Conservation (phyloP, 1,284 basidiomycete genomes). For the Apiotrichum sp. region DNA sequence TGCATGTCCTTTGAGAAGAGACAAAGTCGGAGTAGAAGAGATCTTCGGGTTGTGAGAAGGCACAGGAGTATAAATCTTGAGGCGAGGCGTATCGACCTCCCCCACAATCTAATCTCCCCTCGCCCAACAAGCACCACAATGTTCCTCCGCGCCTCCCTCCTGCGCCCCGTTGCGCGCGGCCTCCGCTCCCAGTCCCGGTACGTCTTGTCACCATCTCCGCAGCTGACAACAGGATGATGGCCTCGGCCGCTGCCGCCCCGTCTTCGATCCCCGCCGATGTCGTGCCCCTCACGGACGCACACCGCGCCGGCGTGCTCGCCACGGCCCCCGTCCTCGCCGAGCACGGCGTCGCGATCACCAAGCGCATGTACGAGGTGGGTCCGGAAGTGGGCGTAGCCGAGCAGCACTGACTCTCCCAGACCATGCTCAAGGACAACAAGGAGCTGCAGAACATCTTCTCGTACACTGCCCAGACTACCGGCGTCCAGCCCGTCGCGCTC, state of each 20-base stretch:
- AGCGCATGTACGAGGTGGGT: constrained; percentile 25
- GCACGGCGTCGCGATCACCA: constrained; percentile 33
- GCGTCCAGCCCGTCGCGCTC: constrained; percentile 30
- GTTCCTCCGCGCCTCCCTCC: not conserved
- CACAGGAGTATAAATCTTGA: too few relatives aligned
- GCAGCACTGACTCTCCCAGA: constrained; percentile 11
- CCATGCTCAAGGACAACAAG: constrained; percentile 29
- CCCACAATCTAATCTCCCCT: too few relatives aligned
- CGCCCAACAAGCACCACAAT: not conserved
- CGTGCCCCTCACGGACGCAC: constrained; percentile 24
- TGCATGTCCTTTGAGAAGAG: too few relatives aligned
- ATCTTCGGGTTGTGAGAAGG: too few relatives aligned
- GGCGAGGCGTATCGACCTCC: too few relatives aligned
- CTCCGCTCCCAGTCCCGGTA: not conserved
- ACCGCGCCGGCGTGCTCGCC: constrained; percentile 31
- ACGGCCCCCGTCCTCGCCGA: constrained; percentile 33
- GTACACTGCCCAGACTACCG: constrained; percentile 21
- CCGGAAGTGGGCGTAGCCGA: not conserved
- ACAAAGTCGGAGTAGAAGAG: too few relatives aligned
- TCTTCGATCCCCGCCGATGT: constrained; percentile 13
- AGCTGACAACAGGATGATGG: constrained; percentile 1
- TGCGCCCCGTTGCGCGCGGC: not conserved
- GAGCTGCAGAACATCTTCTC: constrained; percentile 34
- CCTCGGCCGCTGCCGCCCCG: not conserved
- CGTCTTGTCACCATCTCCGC: not conserved